phyloP scores from a whole-genome alignment of 495 filamentous ascomycete species.

The Pyrenopolyporus hunteri region DNA sequence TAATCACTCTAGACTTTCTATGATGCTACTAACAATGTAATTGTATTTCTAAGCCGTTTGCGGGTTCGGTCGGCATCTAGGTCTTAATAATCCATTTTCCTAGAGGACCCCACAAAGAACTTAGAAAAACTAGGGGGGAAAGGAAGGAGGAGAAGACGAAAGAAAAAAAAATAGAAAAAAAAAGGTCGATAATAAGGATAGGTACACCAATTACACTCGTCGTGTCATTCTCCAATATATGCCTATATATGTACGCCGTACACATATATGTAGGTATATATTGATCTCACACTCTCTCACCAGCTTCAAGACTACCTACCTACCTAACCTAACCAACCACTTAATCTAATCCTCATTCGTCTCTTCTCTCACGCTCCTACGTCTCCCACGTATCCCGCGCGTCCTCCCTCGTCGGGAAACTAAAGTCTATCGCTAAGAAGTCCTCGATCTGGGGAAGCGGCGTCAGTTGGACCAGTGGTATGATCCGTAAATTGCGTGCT shows the following conservation, averaged over 20 bases:
- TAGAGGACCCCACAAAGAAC: conserved; percentile 24
- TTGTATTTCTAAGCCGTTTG: conserved; percentile 39
- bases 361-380: conserved; percentile 4
- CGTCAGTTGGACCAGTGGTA: conserved; percentile 25
- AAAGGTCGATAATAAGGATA: conserved; percentile 5
- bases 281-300: too few relatives aligned
- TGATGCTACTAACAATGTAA: conserved; percentile 23
- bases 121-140: conserved; percentile 3
- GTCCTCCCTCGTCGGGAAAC: conserved; percentile 21
- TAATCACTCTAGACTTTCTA: conserved; percentile 12
- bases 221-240: conserved; percentile 1
- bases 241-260: background rate
- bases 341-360: too few relatives aligned
- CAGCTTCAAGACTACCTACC: background rate
- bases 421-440: conserved; percentile 17
- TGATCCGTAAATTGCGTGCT: conserved; percentile 38
- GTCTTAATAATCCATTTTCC: conserved; percentile 29
- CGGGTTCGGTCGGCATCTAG: conserved; percentile 36
- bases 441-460: conserved; percentile 10
- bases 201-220: background rate
- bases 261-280: background rate
- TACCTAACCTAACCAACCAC: too few relatives aligned
- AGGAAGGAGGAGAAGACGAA: conserved; percentile 2
- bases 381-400: background rate
- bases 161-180: conserved; percentile 10